These are phyloP conservation scores for Monascus ruber DNA, from an alignment of 2,329 filamentous ascomycete genomes.

Conservation along the genomic window DNA sequence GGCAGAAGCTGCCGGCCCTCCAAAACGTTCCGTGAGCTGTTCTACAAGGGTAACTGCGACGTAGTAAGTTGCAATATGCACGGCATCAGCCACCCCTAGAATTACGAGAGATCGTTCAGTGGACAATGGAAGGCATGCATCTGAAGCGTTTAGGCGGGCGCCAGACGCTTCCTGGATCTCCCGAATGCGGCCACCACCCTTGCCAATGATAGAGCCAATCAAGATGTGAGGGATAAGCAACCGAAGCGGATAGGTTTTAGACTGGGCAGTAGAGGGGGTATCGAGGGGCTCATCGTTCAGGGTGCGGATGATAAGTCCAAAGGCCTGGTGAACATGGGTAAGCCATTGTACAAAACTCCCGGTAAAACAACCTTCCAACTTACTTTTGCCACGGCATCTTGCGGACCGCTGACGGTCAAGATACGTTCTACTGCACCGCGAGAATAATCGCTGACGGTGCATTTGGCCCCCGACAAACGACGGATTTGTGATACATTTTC, in stretches of 20 bases:
- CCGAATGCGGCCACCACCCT: constrained; percentile 87
- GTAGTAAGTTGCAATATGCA: constrained; percentile 98
- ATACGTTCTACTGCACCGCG: constrained; percentile 96
- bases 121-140: constrained; percentile 84
- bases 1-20: constrained; percentile 89
- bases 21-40: constrained; percentile 92
- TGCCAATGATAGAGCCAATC: constrained; percentile 97
- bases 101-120: constrained; percentile 97
- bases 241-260: constrained; percentile 93
- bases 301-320: constrained; percentile 94
- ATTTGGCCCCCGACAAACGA: constrained; percentile 90
- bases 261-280: constrained; percentile 77
- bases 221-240: constrained; percentile 93
- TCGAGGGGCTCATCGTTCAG: constrained; percentile 93
- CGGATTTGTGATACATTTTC: constrained; percentile 98
- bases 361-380: constrained; percentile 14
- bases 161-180: constrained; percentile 98
- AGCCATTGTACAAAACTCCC: constrained; percentile 11
- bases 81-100: constrained; percentile 92
- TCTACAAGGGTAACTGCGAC: constrained; percentile 96
- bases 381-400: constrained; percentile 95
- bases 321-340: constrained; percentile 50
- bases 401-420: constrained; percentile 88
- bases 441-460: constrained; percentile 96
- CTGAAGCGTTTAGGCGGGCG: constrained; percentile 89